phyloP scores from a whole-genome alignment of 2,329 filamentous ascomycete genomes.

The Fusarium oxysporum region DNA sequence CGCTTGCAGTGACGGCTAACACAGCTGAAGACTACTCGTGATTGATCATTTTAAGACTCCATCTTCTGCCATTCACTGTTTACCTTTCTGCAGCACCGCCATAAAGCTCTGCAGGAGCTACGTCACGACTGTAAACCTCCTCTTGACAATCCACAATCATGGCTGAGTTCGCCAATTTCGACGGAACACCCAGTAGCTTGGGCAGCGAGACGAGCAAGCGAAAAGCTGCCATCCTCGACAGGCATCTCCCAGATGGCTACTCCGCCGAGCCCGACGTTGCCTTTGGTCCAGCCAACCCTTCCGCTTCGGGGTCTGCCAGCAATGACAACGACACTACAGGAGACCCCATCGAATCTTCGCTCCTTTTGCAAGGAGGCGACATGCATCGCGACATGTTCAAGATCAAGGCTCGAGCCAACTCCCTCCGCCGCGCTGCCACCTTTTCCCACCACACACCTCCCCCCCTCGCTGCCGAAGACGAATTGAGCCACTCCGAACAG shows the following conservation, averaged over 20 bases:
- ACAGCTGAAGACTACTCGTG: slow-evolving; percentile 15
- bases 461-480: slow-evolving; percentile 45
- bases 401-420: slow-evolving; percentile 68
- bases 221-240: slow-evolving; percentile 53
- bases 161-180: slow-evolving; percentile 46
- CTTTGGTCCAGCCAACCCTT: slow-evolving; percentile 30
- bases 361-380: slow-evolving; percentile 79
- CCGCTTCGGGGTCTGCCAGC: slow-evolving; percentile 18
- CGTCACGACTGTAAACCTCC: slow-evolving; percentile 24
- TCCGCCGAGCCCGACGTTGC: slow-evolving; percentile 55
- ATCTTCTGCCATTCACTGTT: slow-evolving; percentile 9
- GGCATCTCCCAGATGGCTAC: slow-evolving; percentile 54
- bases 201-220: slow-evolving; percentile 46
- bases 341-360: slow-evolving; percentile 69
- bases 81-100: neutral
- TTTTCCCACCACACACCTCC: slow-evolving; percentile 68
- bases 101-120: slow-evolving; percentile 9
- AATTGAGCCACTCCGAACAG: slow-evolving; percentile 53
- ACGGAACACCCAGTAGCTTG: slow-evolving; percentile 43
- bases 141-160: slow-evolving; percentile 33
- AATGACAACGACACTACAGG: slow-evolving; percentile 40
- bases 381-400: slow-evolving; percentile 84
- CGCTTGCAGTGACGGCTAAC: slow-evolving; percentile 30
- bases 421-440: slow-evolving; percentile 70
- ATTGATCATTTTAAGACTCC: slow-evolving; percentile 10